A percentile compares a stretch with the other conserved stretches of the same genome.
These are phyloP conservation scores for Malbranchea cinnamomea DNA, from an alignment of 2,329 filamentous ascomycete species.

Conservation along the genomic window DNA sequence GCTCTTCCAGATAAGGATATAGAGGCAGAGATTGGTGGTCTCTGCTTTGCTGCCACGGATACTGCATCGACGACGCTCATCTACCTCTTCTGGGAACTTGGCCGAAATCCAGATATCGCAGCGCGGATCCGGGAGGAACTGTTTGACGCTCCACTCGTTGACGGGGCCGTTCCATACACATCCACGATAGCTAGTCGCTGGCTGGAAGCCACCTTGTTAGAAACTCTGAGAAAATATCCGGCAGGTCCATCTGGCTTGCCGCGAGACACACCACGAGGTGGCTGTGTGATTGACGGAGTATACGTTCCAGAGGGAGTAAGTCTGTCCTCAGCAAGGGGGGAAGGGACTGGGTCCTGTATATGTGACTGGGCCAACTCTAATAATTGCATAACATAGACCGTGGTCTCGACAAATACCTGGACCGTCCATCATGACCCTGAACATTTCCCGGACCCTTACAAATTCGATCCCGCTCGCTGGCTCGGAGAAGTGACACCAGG, in stretches of 20 bases:
- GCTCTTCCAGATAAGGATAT: slow-evolving; percentile 2
- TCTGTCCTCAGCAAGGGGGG: no score
- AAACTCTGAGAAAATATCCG: slow-evolving; percentile 4
- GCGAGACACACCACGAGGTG: slow-evolving; percentile 2
- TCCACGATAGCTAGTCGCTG: slow-evolving; percentile 2
- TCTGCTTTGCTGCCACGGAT: slow-evolving; percentile 5
- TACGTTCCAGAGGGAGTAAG: slow-evolving; percentile 6
- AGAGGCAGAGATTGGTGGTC: slow-evolving; percentile 4
- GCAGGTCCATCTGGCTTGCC: no score
- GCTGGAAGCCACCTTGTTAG: slow-evolving; percentile 5
- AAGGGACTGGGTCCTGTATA: no score
- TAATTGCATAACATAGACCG: slow-evolving; percentile 4
- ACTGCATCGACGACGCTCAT: slow-evolving; percentile 3
- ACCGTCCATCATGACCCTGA: slow-evolving; percentile 8
- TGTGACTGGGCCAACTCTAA: no score
- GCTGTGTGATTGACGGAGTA: slow-evolving; percentile 2
- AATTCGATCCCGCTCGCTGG: slow-evolving; percentile 8
- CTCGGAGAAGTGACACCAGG: slow-evolving; percentile 1
- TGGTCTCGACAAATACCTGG: slow-evolving; percentile 6
- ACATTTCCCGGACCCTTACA: slow-evolving; percentile 6
- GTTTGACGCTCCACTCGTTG: slow-evolving; percentile 1
- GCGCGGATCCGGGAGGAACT: slow-evolving; percentile 2
- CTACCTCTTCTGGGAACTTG: slow-evolving; percentile 6
- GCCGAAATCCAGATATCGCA: slow-evolving; percentile 1
- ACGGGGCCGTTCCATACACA: slow-evolving; percentile 2